A percentile compares a stretch with the other conserved stretches of the same genome.
These are phyloP conservation scores for Neopestalotiopsis sp. DNA, from an alignment of 2,329 filamentous ascomycete species.

Conservation along the genomic window DNA sequence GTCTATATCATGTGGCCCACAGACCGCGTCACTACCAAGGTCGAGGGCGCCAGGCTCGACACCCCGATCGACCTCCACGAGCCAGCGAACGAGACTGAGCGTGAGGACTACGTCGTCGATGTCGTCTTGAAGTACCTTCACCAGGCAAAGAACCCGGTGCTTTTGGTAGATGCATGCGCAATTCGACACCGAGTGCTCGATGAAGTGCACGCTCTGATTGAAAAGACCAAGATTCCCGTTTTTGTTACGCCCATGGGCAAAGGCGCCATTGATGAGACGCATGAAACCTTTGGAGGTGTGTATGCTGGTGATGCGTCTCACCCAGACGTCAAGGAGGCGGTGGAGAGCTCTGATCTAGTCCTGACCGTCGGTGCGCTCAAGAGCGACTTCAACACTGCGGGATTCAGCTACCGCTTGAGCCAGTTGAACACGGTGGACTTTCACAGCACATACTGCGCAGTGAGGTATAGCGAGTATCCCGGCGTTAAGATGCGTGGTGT, in stretches of 20 bases:
- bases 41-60: slow-evolving; percentile 76
- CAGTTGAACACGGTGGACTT: slow-evolving; percentile 83
- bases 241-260: slow-evolving; percentile 95
- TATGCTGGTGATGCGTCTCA: slow-evolving; percentile 82
- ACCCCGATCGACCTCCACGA: slow-evolving; percentile 71
- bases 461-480: slow-evolving; percentile 81
- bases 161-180: slow-evolving; percentile 84
- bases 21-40: slow-evolving; percentile 77
- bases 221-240: slow-evolving; percentile 76
- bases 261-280: slow-evolving; percentile 78
- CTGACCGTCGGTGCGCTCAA: slow-evolving; percentile 70
- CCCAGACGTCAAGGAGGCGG: slow-evolving; percentile 64
- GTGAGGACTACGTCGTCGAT: slow-evolving; percentile 83
- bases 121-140: slow-evolving; percentile 77
- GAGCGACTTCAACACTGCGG: slow-evolving; percentile 83
- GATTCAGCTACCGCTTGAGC: slow-evolving; percentile 80
- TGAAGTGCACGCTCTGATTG: slow-evolving; percentile 75
- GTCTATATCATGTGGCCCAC: slow-evolving; percentile 86
- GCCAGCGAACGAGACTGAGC: slow-evolving; percentile 69
- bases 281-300: slow-evolving; percentile 80
- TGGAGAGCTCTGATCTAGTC: slow-evolving; percentile 75
- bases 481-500: slow-evolving; percentile 80
- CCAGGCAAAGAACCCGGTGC: slow-evolving; percentile 74
- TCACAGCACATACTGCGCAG: slow-evolving; percentile 74
- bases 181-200: slow-evolving; percentile 75